These are phyloP conservation scores for Phaffomyces antillensis DNA, from an alignment of 805 yeast genomes.

Conservation along the genomic window DNA sequence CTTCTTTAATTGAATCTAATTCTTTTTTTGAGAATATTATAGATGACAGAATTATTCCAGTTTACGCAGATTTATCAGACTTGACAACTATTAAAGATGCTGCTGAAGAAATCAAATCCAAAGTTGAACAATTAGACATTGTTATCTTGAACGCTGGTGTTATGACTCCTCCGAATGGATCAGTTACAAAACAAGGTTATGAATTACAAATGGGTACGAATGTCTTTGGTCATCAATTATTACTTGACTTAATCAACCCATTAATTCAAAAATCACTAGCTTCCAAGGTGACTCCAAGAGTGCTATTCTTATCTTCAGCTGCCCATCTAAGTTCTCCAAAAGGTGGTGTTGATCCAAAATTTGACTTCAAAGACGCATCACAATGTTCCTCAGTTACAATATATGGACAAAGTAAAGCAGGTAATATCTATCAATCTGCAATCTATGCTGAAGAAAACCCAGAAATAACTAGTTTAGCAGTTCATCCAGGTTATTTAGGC, in stretches of 20 bases:
- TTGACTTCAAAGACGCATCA: constrained; percentile 22
- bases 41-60: constrained; percentile 16
- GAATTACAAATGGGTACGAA: constrained; percentile 43
- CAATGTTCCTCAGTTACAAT: neutral
- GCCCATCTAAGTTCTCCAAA: constrained; percentile 27
- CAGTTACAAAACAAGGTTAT: constrained; percentile 35
- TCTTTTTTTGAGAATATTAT: constrained; percentile 7
- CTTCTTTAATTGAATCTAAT: constrained; percentile 17
- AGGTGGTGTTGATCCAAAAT: constrained; percentile 28
- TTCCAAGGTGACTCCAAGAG: constrained; percentile 24
- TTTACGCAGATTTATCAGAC: constrained; percentile 33
- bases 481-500: constrained; percentile 35
- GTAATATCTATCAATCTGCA: constrained; percentile 29
- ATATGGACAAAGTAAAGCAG: constrained; percentile 39
- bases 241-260: constrained; percentile 34
- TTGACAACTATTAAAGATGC: constrained; percentile 34
- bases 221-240: constrained; percentile 37
- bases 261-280: constrained; percentile 28
- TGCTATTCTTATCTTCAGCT: constrained; percentile 39
- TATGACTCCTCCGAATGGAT: constrained; percentile 31
- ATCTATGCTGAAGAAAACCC: constrained; percentile 29
- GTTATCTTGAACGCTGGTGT: constrained; percentile 41
- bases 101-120: constrained; percentile 20
- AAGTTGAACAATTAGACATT: constrained; percentile 26
- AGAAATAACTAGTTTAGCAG: constrained; percentile 27